Evolutionary conservation across 2,329 filamentous ascomycete species (phyloP), one percentile per base, ranked within the genome.

Genomic region (Ophiostoma ips): DNA sequence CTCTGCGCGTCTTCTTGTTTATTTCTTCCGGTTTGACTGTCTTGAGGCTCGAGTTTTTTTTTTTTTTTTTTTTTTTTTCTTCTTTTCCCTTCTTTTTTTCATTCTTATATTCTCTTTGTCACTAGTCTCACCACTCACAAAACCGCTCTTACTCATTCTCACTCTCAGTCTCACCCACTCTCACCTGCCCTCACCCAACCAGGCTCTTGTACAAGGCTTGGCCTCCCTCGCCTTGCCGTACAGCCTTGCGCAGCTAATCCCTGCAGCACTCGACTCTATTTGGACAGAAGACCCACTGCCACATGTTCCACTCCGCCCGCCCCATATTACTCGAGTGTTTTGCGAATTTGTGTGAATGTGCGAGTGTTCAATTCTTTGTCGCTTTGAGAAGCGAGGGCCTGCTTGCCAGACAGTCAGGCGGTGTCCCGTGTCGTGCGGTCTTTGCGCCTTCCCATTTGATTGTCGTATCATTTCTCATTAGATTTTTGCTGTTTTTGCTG

Each of bases 291-390:
- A 16, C 49, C 44, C 49, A 50, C 49, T 50, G 35, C 49, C 49
- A 50, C 49, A 50, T 50, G 49, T 43, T 47, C n/a, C n/a, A n/a
- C 35, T 43, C 40, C 16, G 36, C 49, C 35, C 30, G 43, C 36
- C 36, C 36, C 41, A 43, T 35, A 28, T 41, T 41, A 50, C 28
- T 41, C 28, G 5, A 10, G 3, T 30, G 1, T 43, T 8, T 28
- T 8, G 24, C 8, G 8, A 4, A 8, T 8, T 28, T 8, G 24
- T 28, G 8, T 8, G 24, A 28, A 8, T 28, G 24, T 28, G 24
- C 24, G 24, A 28, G 24, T 28, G 8, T 8, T 28, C 24, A 28
- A 4, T 28, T 28, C 8, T 28, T 4, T 28, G 24, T 28, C 24
- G 38, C 38, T n/a, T 18, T n/a, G 13, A 37, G 38, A 28, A 41